phyloP scores from a whole-genome alignment of 257 asterid species.

The Fraxinus quadrangulata region DNA sequence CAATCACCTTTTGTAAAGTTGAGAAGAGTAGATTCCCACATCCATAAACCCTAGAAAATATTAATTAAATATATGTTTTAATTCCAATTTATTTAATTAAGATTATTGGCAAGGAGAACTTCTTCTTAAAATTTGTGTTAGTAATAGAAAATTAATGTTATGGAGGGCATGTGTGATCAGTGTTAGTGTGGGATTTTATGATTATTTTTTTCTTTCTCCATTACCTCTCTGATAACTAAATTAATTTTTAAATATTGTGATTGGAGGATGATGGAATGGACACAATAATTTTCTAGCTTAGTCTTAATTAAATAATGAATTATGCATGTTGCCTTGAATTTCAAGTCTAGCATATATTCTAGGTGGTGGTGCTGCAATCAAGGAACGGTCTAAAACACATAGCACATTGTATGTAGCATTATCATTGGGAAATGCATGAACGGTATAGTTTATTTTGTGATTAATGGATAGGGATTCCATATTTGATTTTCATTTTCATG shows the following conservation, averaged over 20 bases:
- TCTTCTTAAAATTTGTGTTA: constrained; percentile 9
- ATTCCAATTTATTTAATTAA: not conserved
- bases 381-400: not conserved
- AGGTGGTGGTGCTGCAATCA: not conserved
- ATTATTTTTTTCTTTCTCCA: not conserved
- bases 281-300: too few relatives aligned
- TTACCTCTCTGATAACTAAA: not conserved
- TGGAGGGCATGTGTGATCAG: not conserved
- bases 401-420: not conserved
- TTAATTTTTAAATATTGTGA: not conserved
- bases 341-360: not conserved
- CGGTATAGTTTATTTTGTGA: not conserved
- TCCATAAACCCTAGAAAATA: constrained; percentile 1
- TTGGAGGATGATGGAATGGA: too few relatives aligned
- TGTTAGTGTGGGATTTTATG: not conserved
- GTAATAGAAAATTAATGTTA: not conserved
- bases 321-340: not conserved
- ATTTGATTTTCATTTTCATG: too few relatives aligned
- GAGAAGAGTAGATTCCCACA: not conserved
- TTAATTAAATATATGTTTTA: not conserved
- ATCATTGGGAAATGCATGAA: not conserved
- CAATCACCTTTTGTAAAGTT: not conserved
- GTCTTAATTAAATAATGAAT: not conserved
- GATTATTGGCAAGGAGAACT: not conserved
- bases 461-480: too few relatives aligned